Evolutionary conservation across 179 eudicot species (phyloP), one percentile per base, ranked within the genome.

Genomic region (Monotropa hypopitys): DNA sequence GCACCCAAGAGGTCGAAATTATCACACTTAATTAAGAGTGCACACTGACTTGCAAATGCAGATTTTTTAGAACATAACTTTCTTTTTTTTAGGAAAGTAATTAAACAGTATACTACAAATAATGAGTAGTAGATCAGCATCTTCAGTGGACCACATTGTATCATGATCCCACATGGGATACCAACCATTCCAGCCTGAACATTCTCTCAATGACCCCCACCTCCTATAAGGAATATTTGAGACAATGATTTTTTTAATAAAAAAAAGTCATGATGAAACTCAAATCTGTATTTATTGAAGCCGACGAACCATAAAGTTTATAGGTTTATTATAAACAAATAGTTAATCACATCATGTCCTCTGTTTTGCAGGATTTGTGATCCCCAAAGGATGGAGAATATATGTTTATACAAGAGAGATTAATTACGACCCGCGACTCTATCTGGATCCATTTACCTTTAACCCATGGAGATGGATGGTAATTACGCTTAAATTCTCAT

Each of bases 381-480:
- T 95, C 80, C 99, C 99, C 0, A 72, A 93, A 82, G 99, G 97
- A 16, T 95, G 99, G 99, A 95, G 93, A 81, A 93, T 95, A 70
- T 95, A 95, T 81, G 99, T 93, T 11, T 95, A 95, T 73, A 93
- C 94, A 20, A 84, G 98, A 74, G 99, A 95, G 83, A 83, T 88
- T 9, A 91, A 95, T 84, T 95, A 91, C 21, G 98, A 95, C 76
- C 89, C 92, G 7, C 75, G 81, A 45, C 43, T 91, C 30, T 93
- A 91, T 79, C 89, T 92, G 0, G 96, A 93, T 45, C 97, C 99
- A 26, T 78, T 81, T 0, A 77, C 88, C 65, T 95, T 95, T 80
- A 95, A 95, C 76, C 98, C 97, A 2, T 93, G 97, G 98, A 93
- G 99, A 90, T 93, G 99, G 99, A 73, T 95, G 93, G 99, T 95